Evolutionary conservation across 192 early-diverging fungal species (phyloP).

Genomic region (Coemansia furcata): DNA sequence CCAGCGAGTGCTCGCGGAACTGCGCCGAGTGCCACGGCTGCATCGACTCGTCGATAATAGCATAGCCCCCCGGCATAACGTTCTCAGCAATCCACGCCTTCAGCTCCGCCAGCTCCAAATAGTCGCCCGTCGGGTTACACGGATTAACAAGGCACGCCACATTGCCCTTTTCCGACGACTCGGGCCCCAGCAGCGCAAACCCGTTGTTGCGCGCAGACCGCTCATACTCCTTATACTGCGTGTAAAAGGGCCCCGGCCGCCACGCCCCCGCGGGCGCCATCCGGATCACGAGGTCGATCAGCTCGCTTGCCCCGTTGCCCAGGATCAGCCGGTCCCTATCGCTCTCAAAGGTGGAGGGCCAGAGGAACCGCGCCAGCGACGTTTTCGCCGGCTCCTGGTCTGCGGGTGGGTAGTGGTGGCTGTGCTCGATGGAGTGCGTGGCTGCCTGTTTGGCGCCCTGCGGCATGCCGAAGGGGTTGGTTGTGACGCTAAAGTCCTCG

Average conservation of each 20-base stretch:
- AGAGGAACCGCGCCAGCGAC: slow-evolving; percentile 74
- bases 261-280: slow-evolving; percentile 72
- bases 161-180: slow-evolving; percentile 54
- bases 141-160: slow-evolving; percentile 86
- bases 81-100: slow-evolving; percentile 78
- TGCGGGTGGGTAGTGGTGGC: slow-evolving; percentile 89
- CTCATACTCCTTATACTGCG: slow-evolving; percentile 91
- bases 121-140: slow-evolving; percentile 91
- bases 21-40: slow-evolving; percentile 85
- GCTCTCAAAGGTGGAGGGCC: slow-evolving; percentile 58
- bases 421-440: slow-evolving; percentile 59
- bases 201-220: slow-evolving; percentile 76
- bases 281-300: slow-evolving; percentile 86
- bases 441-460: slow-evolving; percentile 70
- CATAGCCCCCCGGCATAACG: slow-evolving; percentile 72
- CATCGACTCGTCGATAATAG: slow-evolving; percentile 91
- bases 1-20: slow-evolving; percentile 82
- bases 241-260: slow-evolving; percentile 82
- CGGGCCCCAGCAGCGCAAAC: slow-evolving; percentile 56
- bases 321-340: slow-evolving; percentile 70
- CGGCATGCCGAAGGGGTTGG: slow-evolving; percentile 84
- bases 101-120: slow-evolving; percentile 68
- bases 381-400: slow-evolving; percentile 90
- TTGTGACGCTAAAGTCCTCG: slow-evolving; percentile 90
- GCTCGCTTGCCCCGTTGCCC: slow-evolving; percentile 88